A percentile compares a stretch with the other conserved stretches of the same genome.
Conservation (phyloP, 805 yeast species). For the Kuraishia borneana region DNA sequence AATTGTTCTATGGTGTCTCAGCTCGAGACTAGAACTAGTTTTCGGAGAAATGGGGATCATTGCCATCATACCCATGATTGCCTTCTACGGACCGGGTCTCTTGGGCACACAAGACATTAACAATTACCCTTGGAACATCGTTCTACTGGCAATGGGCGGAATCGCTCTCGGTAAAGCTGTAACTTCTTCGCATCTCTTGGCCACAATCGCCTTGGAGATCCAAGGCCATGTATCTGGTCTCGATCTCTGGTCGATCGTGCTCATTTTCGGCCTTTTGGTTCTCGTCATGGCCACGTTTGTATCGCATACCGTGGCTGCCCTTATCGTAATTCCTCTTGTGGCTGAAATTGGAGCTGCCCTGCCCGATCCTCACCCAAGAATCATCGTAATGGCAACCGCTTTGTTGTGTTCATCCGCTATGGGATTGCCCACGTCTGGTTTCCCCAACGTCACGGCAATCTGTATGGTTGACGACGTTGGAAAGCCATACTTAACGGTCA, state of each 20-base stretch:
- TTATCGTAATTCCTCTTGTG: conserved; percentile 84
- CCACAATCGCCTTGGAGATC: conserved; percentile 64
- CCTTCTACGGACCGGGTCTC: conserved; percentile 88
- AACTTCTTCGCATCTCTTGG: conserved; percentile 76
- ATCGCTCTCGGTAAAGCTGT: conserved; percentile 93
- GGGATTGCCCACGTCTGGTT: conserved; percentile 97
- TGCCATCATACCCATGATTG: conserved; percentile 79
- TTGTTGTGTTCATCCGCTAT: conserved; percentile 85
- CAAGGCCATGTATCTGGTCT: conserved; percentile 55
- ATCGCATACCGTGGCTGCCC: conserved; percentile 94
- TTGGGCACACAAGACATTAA: conserved; percentile 86
- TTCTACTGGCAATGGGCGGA: conserved; percentile 96
- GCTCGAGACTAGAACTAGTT: conserved; percentile 56
- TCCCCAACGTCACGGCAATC: conserved; percentile 96
- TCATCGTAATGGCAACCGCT: conserved; percentile 58
- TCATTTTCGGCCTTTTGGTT: conserved; percentile 74
- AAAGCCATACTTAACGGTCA: conserved; percentile 77
- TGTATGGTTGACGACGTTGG: conserved; percentile 92
- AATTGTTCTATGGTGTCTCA: conserved; percentile 82
- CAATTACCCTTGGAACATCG: conserved; percentile 94
- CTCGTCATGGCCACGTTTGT: conserved; percentile 87
- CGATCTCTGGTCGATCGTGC: conserved; percentile 60
- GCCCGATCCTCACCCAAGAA: conserved; percentile 73
- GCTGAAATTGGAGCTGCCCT: conserved; percentile 75
- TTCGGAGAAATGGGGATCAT: conserved; percentile 97